These are phyloP conservation scores for Chaetoceros muelleri DNA, from an alignment of 108 stramenopile genomes.

Conservation along the genomic window DNA sequence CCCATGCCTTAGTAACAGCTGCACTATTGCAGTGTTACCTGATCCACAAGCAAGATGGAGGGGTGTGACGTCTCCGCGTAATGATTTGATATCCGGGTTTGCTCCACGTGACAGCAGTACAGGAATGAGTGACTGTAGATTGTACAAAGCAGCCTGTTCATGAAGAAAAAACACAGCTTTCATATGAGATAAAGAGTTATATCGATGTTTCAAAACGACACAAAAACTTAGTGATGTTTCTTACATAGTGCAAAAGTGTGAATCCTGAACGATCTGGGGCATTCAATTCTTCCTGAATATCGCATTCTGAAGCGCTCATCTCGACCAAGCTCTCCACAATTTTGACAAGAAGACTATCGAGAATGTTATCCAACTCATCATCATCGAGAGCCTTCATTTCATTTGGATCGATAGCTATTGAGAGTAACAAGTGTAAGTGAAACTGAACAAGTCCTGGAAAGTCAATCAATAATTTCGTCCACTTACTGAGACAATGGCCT, in stretches of 20 bases:
- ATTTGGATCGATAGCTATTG: background rate
- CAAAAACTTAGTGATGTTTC: background rate
- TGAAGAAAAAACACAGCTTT: background rate
- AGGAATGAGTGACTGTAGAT: slow-evolving; percentile 10
- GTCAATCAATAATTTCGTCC: no score
- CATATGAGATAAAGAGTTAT: background rate
- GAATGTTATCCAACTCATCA: slow-evolving; percentile 9
- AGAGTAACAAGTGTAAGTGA: background rate
- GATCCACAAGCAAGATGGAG: slow-evolving; percentile 4
- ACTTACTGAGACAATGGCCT: no score
- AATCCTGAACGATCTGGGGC: slow-evolving; percentile 10
- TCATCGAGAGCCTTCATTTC: slow-evolving; percentile 7
- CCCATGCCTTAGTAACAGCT: background rate
- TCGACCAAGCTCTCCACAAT: slow-evolving; percentile 12
- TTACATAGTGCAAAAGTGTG: slow-evolving; percentile 12
- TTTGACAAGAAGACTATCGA: slow-evolving; percentile 6
- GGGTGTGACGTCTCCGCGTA: background rate
- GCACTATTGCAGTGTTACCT: background rate
- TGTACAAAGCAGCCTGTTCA: slow-evolving; percentile 8
- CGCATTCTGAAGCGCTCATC: slow-evolving; percentile 4
- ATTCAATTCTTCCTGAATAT: slow-evolving; percentile 10
- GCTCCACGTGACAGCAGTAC: slow-evolving; percentile 9
- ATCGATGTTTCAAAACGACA: background rate
- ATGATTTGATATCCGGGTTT: slow-evolving; percentile 6
- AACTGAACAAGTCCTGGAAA: background rate